phyloP scores from a whole-genome alignment of 441 rosid genomes.

The Adansonia gregorii region DNA sequence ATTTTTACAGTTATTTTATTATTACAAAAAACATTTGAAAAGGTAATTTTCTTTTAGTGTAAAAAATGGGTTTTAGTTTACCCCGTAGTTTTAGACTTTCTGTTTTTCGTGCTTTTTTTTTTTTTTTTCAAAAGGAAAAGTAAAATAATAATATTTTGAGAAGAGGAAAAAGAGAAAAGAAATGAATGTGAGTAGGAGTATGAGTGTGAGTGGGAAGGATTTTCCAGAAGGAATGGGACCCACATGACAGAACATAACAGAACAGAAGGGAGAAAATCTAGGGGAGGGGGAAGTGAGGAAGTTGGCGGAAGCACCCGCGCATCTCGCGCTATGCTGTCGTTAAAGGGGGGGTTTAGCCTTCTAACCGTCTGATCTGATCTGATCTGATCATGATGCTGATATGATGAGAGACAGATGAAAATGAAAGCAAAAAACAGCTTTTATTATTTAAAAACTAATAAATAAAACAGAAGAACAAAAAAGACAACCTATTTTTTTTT shows the following conservation, averaged over 20 bases:
- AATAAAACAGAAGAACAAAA: no score
- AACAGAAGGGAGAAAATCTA: background rate
- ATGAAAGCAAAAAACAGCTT: no score
- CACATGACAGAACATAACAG: background rate
- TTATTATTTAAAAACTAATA: no score
- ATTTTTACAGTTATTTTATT: background rate
- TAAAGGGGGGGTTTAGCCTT: constrained; percentile 26
- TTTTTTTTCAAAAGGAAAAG: no score
- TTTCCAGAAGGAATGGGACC: background rate
- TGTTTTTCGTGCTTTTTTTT: no score
- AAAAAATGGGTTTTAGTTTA: background rate
- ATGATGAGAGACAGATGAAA: background rate
- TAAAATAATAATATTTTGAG: no score
- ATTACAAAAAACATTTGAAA: background rate
- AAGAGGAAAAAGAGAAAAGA: no score
- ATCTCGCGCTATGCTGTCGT: constrained; percentile 57
- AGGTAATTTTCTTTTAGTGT: background rate
- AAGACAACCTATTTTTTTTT: no score
- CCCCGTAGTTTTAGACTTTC: no score
- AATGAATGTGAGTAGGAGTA: no score
- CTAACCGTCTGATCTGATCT: constrained; percentile 34
- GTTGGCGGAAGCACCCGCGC: constrained; percentile 50
- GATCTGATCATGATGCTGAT: background rate
- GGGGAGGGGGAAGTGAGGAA: background rate
- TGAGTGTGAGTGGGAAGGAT: background rate